Conservation (phyloP, 257 asterid genomes). For the Misopates orontium region DNA sequence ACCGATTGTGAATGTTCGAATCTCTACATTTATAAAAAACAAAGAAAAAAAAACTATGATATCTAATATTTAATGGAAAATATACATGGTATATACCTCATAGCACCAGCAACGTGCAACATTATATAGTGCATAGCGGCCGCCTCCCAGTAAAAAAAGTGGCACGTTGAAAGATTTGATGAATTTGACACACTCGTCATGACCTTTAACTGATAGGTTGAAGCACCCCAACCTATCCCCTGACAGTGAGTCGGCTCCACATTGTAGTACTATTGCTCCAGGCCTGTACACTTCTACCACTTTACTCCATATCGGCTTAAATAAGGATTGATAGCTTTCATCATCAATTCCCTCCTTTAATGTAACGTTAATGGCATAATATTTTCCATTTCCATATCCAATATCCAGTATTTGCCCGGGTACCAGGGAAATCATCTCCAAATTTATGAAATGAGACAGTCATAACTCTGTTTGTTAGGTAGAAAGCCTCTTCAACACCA, state of each 20-base stretch:
- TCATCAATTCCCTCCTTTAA: conserved; percentile 48
- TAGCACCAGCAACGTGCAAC: conserved; percentile 63
- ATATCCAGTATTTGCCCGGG: conserved; percentile 46
- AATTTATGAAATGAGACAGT: conserved; percentile 53
- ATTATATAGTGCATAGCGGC: conserved; percentile 48
- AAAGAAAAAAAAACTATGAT: no score
- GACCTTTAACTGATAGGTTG: conserved; percentile 50
- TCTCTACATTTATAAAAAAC: no score
- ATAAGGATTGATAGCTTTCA: conserved; percentile 39
- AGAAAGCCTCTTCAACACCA: conserved; percentile 48
- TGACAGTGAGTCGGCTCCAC: conserved; percentile 53
- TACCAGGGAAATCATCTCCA: conserved; percentile 48
- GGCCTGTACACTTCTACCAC: conserved; percentile 52
- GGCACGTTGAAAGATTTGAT: conserved; percentile 48
- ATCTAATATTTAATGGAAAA: no score
- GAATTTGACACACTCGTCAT: conserved; percentile 49
- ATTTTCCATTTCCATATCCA: conserved; percentile 41
- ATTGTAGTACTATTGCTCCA: conserved; percentile 52
- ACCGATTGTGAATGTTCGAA: no score
- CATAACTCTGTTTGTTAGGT: conserved; percentile 50
- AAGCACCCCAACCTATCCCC: conserved; percentile 53
- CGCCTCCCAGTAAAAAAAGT: conserved; percentile 53
- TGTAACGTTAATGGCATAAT: conserved; percentile 51
- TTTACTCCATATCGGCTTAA: conserved; percentile 46
- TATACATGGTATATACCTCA: no score